Conservation (phyloP, 441 rosid genomes). For the Bocquillonia castaneifolia region DNA sequence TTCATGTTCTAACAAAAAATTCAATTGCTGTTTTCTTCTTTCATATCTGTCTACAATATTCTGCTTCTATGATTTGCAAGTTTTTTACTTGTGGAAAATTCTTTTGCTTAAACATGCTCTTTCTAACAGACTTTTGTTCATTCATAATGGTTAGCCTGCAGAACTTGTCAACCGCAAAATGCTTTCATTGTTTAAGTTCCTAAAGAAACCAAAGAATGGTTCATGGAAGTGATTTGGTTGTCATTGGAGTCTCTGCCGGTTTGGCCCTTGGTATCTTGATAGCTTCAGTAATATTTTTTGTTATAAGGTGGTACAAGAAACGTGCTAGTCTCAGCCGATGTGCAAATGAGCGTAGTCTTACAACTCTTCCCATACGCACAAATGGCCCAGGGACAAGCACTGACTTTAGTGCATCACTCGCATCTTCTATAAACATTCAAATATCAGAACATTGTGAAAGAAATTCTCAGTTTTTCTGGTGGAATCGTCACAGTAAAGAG, state of each 20-base stretch:
- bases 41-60: neutral
- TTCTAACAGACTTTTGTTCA: conserved; percentile 6
- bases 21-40: neutral
- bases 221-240: conserved; percentile 43
- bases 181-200: conserved; percentile 33
- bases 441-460: conserved; percentile 35
- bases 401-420: conserved; percentile 59
- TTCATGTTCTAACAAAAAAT: neutral
- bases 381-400: conserved; percentile 68
- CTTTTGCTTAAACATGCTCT: neutral
- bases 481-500: conserved; percentile 64
- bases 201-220: conserved; percentile 51
- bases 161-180: conserved; percentile 37
- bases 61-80: neutral
- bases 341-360: conserved; percentile 52
- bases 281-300: conserved; percentile 56
- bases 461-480: conserved; percentile 41
- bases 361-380: conserved; percentile 60
- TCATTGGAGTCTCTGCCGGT: conserved; percentile 66
- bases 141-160: conserved; percentile 30
- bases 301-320: conserved; percentile 58
- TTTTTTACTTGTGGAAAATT: neutral
- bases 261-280: conserved; percentile 70
- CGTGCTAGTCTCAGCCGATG: conserved; percentile 42
- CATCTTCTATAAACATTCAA: conserved; percentile 34